Percentiles rank a stretch among this genome's conserved stretches.
Evolutionary conservation across 1,284 basidiomycete species (phyloP).

Genomic region (Paramarasmius palmivorus): DNA sequence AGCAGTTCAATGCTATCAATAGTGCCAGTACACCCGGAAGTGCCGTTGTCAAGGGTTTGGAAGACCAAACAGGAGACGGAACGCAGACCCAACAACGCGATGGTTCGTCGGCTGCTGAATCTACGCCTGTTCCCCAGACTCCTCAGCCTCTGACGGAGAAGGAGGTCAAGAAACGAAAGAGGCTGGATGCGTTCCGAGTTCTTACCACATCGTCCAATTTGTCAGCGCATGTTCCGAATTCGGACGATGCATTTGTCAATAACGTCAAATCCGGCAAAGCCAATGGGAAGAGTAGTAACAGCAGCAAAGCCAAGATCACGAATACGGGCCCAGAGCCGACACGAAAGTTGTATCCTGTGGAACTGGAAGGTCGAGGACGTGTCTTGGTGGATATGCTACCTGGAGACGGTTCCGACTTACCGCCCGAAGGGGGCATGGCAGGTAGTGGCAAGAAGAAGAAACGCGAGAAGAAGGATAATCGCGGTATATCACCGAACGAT

Average conservation of each 20-base stretch:
- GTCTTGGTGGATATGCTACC: constrained; percentile 55
- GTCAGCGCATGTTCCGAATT: neutral
- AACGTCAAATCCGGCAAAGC: neutral
- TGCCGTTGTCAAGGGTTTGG: neutral
- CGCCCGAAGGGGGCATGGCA: constrained; percentile 30
- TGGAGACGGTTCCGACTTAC: constrained; percentile 26
- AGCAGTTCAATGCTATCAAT: constrained; percentile 23
- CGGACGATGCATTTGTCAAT: neutral
- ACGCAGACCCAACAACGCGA: neutral
- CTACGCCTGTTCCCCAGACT: constrained; percentile 10
- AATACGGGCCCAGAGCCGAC: constrained; percentile 14
- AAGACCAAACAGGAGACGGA: neutral
- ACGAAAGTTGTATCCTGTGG: constrained; percentile 53
- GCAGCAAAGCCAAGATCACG: neutral
- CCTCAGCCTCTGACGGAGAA: constrained; percentile 48
- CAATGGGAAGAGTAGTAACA: neutral
- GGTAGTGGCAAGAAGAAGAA: constrained; percentile 23
- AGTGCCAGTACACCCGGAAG: neutral
- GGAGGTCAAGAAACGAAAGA: constrained; percentile 61
- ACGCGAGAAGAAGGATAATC: constrained; percentile 40
- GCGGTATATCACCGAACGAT: constrained; percentile 17
- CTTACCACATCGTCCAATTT: constrained; percentile 20
- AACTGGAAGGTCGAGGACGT: constrained; percentile 66
- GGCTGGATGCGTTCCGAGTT: constrained; percentile 59
- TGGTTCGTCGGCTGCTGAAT: neutral